These are phyloP conservation scores for Cyphellophora attinorum DNA, from an alignment of 2,329 filamentous ascomycete species.

Conservation along the genomic window DNA sequence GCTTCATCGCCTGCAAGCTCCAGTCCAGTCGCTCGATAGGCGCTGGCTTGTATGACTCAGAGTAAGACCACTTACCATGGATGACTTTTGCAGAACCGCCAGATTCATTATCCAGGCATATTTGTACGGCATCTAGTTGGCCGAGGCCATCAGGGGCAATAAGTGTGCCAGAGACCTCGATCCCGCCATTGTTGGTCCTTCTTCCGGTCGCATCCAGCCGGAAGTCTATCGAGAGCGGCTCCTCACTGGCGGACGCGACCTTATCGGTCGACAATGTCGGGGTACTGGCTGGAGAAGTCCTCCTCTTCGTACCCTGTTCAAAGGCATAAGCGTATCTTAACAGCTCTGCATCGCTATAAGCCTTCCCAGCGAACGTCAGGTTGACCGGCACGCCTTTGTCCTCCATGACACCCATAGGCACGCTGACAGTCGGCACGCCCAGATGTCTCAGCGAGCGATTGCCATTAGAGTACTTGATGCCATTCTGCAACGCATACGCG, in stretches of 20 bases:
- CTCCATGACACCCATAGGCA: slow-evolving; percentile 43
- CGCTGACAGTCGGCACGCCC: slow-evolving; percentile 44
- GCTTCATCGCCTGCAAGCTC: neutral
- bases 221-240: neutral
- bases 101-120: neutral
- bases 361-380: slow-evolving; percentile 42
- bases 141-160: neutral
- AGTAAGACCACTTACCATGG: neutral
- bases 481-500: slow-evolving; percentile 36
- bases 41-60: neutral
- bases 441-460: slow-evolving; percentile 45
- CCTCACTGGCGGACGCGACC: neutral
- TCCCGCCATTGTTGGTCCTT: too few species aligned
- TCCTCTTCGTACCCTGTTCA: slow-evolving; percentile 9
- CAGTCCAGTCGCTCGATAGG: neutral
- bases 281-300: slow-evolving; percentile 1
- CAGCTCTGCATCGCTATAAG: slow-evolving; percentile 33
- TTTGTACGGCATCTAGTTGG: too few species aligned
- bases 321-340: slow-evolving; percentile 19
- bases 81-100: neutral
- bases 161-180: neutral
- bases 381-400: slow-evolving; percentile 43
- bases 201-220: too few species aligned
- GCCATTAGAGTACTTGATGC: slow-evolving; percentile 45
- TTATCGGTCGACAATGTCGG: slow-evolving; percentile 1